Evolutionary conservation across 345 rosid species (phyloP), one percentile per base, ranked within the genome.

Genomic region (Geranium rotundifolium): DNA sequence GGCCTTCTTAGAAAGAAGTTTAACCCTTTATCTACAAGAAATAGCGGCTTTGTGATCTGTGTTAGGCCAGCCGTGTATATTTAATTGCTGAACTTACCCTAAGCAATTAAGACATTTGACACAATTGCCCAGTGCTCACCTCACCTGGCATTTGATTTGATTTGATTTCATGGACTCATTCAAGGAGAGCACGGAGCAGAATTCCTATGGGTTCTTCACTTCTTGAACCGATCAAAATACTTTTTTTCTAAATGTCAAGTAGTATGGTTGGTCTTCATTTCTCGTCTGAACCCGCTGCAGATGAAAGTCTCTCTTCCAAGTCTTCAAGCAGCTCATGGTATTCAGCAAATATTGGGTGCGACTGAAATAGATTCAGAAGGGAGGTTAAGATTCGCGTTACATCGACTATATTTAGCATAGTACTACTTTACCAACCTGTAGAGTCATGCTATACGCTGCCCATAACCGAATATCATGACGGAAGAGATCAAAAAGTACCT

Each of bases 401-500:
- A 63, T 52, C 54, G 30, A 31, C 29, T 5, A 19, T 23, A 37
- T 56, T 7, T 9, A 39, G 57, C 12, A 16, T 31, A 29, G 65
- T 63, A 34, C 29, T 71, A 86, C 52, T 46, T 9, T 10, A 46
- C 52, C 12, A 46, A 46, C 95, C 91, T 86, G 82, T 70, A 92
- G 85, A 10, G 95, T 89, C 64, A 79, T 58, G 67, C 87, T 73
- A 68, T 92, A 92, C 57, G 98, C 98, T 77, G 79, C 72, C 96
- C 98, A 92, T 50, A 92, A 65, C 61, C 93, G 83, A 75, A 68
- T 60, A 69, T 89, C 96, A 69, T 75, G 85, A 69, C 73, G 86
- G 70, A 89, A 92, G 64, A 85, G 84, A 81, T 92, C 96, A 75
- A 81, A 87, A 46, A 92, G 91, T 64, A 92, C 97, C 97, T 90